Conservation (phyloP, 2,329 filamentous ascomycete genomes). For the Fusarium sp. region DNA sequence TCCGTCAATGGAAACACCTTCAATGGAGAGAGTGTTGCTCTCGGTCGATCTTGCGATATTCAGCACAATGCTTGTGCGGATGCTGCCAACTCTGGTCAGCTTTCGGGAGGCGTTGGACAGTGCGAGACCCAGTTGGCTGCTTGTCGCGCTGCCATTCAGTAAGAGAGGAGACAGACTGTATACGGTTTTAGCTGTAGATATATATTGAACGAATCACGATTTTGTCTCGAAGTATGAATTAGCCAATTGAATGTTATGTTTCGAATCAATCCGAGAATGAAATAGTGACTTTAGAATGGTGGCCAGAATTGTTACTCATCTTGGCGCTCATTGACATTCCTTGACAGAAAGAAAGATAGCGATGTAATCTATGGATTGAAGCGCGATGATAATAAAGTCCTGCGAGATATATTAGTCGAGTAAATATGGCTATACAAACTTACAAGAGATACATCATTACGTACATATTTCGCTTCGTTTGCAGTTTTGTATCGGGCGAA, state of each 20-base stretch:
- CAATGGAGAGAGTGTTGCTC: background rate
- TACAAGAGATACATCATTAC: too few species aligned
- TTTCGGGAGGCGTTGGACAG: background rate
- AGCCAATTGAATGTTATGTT: background rate
- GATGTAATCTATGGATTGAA: background rate
- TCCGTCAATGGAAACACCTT: conserved; percentile 4
- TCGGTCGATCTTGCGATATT: background rate
- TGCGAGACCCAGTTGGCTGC: background rate
- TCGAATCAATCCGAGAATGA: too few species aligned
- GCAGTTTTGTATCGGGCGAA: background rate
- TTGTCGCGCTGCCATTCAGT: background rate
- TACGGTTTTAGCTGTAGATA: background rate
- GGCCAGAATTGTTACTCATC: background rate
- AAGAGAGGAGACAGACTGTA: background rate
- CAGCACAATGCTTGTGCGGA: background rate
- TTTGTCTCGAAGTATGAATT: background rate
- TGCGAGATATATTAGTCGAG: too few species aligned
- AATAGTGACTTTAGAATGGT: background rate
- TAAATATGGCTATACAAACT: too few species aligned
- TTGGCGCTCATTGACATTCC: background rate
- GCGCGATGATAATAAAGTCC: too few species aligned
- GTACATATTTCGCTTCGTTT: too few species aligned
- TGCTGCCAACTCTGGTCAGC: background rate
- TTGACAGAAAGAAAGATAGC: background rate
- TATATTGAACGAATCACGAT: background rate